phyloP scores from a whole-genome alignment of 2,329 filamentous ascomycete species.

The Dactylella cylindrospora region DNA sequence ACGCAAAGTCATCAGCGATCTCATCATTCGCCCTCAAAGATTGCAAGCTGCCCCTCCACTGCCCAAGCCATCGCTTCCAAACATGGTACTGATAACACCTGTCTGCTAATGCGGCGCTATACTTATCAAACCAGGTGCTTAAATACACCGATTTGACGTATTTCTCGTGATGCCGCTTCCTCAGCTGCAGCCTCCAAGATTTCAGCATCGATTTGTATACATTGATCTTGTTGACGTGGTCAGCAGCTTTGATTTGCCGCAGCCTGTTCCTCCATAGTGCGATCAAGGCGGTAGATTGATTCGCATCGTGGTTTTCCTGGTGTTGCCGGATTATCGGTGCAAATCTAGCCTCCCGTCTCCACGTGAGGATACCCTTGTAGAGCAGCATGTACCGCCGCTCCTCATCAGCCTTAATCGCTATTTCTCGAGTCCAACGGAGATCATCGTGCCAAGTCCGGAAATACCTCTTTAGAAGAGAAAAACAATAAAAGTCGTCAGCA shows the following conservation, averaged over 20 bases:
- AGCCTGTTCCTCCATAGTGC: conserved; percentile 35
- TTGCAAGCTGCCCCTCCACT: conserved; percentile 12
- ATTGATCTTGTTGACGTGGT: conserved; percentile 40
- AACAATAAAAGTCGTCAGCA: conserved; percentile 35
- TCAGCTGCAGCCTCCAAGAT: conserved; percentile 31
- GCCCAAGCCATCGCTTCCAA: conserved; percentile 21
- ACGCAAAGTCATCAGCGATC: conserved; percentile 8
- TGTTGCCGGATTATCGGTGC: conserved; percentile 31
- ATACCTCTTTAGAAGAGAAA: conserved; percentile 32
- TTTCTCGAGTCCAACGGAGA: conserved; percentile 32
- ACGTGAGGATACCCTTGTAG: conserved; percentile 27
- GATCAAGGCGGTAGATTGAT: conserved; percentile 31
- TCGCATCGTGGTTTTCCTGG: conserved; percentile 25
- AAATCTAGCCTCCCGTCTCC: conserved; percentile 35
- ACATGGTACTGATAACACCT: conserved; percentile 33
- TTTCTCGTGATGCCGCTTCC: conserved; percentile 26
- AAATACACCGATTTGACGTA: conserved; percentile 36
- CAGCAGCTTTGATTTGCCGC: conserved; percentile 29
- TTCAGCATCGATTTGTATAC: conserved; percentile 23
- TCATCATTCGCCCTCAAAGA: conserved; percentile 3
- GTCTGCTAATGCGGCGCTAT: conserved; percentile 33
- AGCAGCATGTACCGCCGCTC: conserved; percentile 32
- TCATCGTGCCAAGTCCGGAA: conserved; percentile 30
- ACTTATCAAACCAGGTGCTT: conserved; percentile 36
- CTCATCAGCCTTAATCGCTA: conserved; percentile 34